Evolutionary conservation across 371 early-diverging fungal species (phyloP).

Genomic region (Zychaea mexicana): DNA sequence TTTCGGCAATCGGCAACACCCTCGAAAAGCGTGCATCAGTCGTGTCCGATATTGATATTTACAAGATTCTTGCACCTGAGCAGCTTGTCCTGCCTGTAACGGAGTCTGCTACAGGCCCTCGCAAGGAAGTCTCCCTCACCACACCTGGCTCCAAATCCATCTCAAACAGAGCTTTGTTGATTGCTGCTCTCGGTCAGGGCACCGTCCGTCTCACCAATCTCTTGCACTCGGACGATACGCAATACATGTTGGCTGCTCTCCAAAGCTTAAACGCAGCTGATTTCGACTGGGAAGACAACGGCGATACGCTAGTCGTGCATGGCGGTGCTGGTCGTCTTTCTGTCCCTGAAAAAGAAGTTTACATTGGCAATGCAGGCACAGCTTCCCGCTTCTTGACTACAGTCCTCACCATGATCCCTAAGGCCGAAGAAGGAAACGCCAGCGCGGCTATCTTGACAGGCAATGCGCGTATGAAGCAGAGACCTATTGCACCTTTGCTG

Average conservation of each 20-base stretch:
- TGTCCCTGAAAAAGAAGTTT: constrained; percentile 82
- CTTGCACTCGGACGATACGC: constrained; percentile 97
- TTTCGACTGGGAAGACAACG: constrained; percentile 92
- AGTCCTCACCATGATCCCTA: constrained; percentile 77
- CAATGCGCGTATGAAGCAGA: constrained; percentile 96
- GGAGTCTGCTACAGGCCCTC: constrained; percentile 44
- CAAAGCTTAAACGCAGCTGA: constrained; percentile 84
- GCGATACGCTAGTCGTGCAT: constrained; percentile 84
- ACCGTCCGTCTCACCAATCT: constrained; percentile 83
- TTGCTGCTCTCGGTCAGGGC: constrained; percentile 91
- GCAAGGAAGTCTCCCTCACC: constrained; percentile 59
- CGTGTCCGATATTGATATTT: constrained; percentile 83
- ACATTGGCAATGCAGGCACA: constrained; percentile 97
- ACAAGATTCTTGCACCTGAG: constrained; percentile 79
- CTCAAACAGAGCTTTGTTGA: constrained; percentile 92
- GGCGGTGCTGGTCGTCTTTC: constrained; percentile 80
- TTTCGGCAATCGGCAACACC: constrained; percentile 84
- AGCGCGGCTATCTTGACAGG: constrained; percentile 82
- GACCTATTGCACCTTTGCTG: constrained; percentile 92
- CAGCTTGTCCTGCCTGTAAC: constrained; percentile 72
- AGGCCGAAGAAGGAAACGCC: constrained; percentile 32
- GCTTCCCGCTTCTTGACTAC: constrained; percentile 96
- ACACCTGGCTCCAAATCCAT: constrained; percentile 97
- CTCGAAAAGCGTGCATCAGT: constrained; percentile 81
- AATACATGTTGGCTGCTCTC: constrained; percentile 94